A percentile compares a stretch with the other conserved stretches of the same genome.
These are phyloP conservation scores for Trichosporon coremiiforme DNA, from an alignment of 1,284 basidiomycete species.

Conservation along the genomic window DNA sequence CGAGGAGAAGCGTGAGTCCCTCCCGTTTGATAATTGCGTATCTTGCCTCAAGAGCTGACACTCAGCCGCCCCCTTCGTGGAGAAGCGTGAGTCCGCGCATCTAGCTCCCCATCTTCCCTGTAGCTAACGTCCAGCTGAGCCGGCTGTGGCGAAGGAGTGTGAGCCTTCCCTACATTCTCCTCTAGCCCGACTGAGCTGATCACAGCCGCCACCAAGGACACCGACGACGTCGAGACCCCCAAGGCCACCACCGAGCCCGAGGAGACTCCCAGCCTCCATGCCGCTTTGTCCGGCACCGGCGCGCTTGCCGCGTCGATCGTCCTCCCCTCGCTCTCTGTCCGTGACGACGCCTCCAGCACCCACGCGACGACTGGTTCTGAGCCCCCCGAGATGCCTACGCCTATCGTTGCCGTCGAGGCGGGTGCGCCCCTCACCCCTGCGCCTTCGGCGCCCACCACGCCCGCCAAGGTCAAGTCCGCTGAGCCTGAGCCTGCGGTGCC, in stretches of 20 bases:
- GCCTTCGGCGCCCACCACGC: not conserved
- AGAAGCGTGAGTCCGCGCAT: not conserved
- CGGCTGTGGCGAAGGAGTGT: not conserved
- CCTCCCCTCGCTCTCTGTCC: not conserved
- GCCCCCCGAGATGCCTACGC: not conserved
- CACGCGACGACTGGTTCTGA: not conserved
- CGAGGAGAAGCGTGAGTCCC: not conserved
- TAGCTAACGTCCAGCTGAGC: not conserved
- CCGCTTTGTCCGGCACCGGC: too few relatives aligned
- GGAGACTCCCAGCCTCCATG: not conserved
- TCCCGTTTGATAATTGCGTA: too few relatives aligned
- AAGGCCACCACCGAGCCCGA: not conserved
- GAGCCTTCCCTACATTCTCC: not conserved
- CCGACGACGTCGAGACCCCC: not conserved
- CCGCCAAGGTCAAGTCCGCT: not conserved
- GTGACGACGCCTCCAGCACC: not conserved
- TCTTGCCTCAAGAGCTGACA: too few relatives aligned
- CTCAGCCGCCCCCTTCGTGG: not conserved
- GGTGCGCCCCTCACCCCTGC: not conserved
- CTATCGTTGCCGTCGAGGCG: not conserved
- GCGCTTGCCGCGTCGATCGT: not conserved
- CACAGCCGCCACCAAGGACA: not conserved
- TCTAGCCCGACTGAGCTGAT: not conserved
- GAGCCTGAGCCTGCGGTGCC: not conserved
- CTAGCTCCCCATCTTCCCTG: too few relatives aligned